Evolutionary conservation across 345 rosid genomes (phyloP), one percentile per base, ranked within the genome.

Genomic region (Euclidium syriacum): DNA sequence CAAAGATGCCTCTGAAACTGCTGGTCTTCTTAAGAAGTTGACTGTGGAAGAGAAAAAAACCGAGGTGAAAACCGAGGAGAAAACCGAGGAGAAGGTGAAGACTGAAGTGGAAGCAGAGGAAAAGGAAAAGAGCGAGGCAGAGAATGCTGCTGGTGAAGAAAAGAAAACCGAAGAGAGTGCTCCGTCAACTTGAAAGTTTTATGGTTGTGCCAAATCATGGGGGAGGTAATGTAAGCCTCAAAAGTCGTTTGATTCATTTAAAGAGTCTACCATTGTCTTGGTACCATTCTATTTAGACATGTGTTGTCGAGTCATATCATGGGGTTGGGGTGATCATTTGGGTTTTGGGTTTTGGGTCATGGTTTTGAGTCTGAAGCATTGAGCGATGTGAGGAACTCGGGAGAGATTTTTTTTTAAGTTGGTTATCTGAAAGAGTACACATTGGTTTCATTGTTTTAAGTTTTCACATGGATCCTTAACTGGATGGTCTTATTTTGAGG

Each of bases 11-110:
- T 59, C 84, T 24, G 82, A 80, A 22, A 65, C 91, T 23, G 94
- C 96, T 29, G 87, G 79, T 32, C 87, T 79, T 49, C 83, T 92
- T 7, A 80, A 86, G 78, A 87, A 77, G 55, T 54, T 92, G 71
- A 77, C 78, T 6, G 90, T 91, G 9, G 90, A 80, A 65, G 97
- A 87, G 52, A 74, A 74, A 66, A 79, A 84, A 67, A 42, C 71
- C 3, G 87, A 80, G 65, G 73, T 75, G 41, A 79, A 82, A 64
- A 32, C 61, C 3, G 82, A 77, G 55, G 65, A 79, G 51, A 75
- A 75, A 62, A 60, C 73, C 1, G 68, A 52, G 58, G 79, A 73
- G 39, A 80, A 74, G 56, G 68, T 14, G 26, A 59, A 60, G 33
- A 36, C 68, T n/a, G 72, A 53, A 65, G 68, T 73, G 17, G 54